phyloP scores from a whole-genome alignment of 176 grass and related monocot genomes.

The Pontederia paniculata region DNA sequence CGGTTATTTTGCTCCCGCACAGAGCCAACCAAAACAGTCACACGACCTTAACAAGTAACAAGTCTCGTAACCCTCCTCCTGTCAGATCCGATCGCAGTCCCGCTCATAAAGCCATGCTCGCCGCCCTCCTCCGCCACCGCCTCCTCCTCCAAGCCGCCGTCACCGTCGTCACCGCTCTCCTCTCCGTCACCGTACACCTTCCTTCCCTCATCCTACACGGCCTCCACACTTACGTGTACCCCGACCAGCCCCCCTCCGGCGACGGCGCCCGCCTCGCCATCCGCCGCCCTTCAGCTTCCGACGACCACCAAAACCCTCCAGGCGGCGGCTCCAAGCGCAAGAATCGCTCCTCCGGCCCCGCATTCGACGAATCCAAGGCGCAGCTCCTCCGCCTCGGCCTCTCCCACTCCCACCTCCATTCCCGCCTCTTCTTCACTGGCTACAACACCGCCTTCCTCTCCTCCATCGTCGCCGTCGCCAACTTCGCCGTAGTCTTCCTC shows the following conservation, averaged over 20 bases:
- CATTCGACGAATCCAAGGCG: constrained; percentile 50
- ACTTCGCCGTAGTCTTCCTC: constrained; percentile 28
- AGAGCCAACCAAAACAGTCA: too few species aligned
- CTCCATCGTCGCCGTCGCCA: constrained; percentile 27
- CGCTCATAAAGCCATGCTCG: constrained; percentile 21
- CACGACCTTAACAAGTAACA: too few species aligned
- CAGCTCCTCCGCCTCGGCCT: constrained; percentile 85
- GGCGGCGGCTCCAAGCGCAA: constrained; percentile 24
- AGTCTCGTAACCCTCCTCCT: too few species aligned
- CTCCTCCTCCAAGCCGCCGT: constrained; percentile 21
- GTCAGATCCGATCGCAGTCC: constrained; percentile 10
- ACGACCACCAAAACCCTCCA: neutral
- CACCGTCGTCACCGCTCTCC: constrained; percentile 1
- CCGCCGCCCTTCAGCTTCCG: constrained; percentile 28
- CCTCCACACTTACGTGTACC: constrained; percentile 91
- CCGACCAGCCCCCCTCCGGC: constrained; percentile 44
- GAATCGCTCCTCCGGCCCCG: neutral
- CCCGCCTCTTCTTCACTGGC: constrained; percentile 49
- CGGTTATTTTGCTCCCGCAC: too few species aligned
- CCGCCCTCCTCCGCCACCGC: constrained; percentile 19
- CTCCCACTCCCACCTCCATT: constrained; percentile 32
- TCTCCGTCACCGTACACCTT: constrained; percentile 37
- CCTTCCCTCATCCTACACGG: constrained; percentile 55
- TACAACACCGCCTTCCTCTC: constrained; percentile 37
- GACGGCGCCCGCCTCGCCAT: constrained; percentile 50